Evolutionary conservation across 1,139 yeast species (phyloP), one percentile per base, ranked within the genome.

Genomic region (Saccharomyces hybrid): DNA sequence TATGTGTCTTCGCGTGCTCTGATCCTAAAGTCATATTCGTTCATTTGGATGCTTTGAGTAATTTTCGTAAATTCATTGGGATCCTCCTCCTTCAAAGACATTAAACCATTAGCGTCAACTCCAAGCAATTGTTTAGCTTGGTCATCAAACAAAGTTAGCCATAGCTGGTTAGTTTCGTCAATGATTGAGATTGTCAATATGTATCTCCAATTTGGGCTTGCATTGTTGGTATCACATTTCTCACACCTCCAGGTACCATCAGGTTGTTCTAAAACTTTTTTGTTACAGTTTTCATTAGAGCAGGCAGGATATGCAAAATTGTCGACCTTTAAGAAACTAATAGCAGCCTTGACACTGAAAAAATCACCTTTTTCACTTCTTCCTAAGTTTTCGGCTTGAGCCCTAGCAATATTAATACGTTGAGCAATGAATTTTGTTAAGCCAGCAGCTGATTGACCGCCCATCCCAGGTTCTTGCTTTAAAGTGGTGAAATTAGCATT

Each of bases 241-340:
- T 90, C 98, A 75, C 99, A 95, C 70, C 96, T 82, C 96, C 96
- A 93, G 26, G 83, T 75, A 20, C 84, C 88, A 69, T 85, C 88
- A 46, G 81, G 76, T 55, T 81, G 84, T 65, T 86, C 86, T 49
- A 85, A 72, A 41, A 90, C 88, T 72, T 95, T 95, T 67, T 90
- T 84, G 69, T 85, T 86, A 76, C 99, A 93, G 47, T 80, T 81
- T 49, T 78, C 82, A 54, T 81, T 77, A 30, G 77, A 74, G 73
- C 99, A 95, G n/a, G 98, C 95, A 11, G 98, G 96, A 68, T 93
- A 93, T 53, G 88, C 82, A 69, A 90, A 82, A 61, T 80, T 85
- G 57, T 87, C 95, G 20, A 86, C 81, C 70, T 83, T 84, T 56
- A 89, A 75, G 64, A 78, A 86, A 54, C 83, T 80, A 49, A 91